Evolutionary conservation across 768 basidiomycete genomes (phyloP), one percentile per base, ranked within the genome.

Genomic region (Suillus americanus): DNA sequence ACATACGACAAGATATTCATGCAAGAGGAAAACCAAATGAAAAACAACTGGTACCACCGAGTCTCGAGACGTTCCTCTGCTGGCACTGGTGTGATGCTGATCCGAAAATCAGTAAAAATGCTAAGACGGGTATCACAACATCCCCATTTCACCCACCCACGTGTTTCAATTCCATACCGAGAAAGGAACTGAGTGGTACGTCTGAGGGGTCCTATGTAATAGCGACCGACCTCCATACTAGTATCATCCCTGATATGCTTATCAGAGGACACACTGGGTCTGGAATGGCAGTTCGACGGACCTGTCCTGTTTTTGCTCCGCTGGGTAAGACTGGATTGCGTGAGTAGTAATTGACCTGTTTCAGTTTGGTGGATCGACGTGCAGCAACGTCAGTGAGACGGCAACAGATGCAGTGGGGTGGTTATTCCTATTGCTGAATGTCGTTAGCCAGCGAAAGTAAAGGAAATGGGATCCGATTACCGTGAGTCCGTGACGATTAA

Each of bases 181-280:
- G 46, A 48, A 23, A 48, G 46, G 23, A 48, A 25, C 23, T 48
- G 23, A 25, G 46, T 25, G 5, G 13, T 25, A 7, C 23, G 46
- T 25, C 23, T 25, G 13, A 48, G 13, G 3, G 25, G 25, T 14
- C 46, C 23, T 14, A 14, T 3, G 6, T 7, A 23, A 48, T 23
- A 25, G 23, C 46, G 23, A 48, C 6, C 13, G 23, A 16, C 48
- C 14, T 50, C 25, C 3, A 16, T 1, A 14, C 23, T 14, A n/a
- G n/a, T n/a, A 93, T 50, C 25, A 25, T 50, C 48, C 25, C 48
- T 50, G 6, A 13, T 50, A 50, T 16, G 7, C 14, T 50, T 25
- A 50, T 50, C 48, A 50, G 48, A 25, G 25, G 25, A 25, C 25
- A 25, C 25, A 38, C 25, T 25, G 38, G 25, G 14, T 5, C 8